Evolutionary conservation across 306 rosid species (phyloP).

Genomic region (Comarum palustre): DNA sequence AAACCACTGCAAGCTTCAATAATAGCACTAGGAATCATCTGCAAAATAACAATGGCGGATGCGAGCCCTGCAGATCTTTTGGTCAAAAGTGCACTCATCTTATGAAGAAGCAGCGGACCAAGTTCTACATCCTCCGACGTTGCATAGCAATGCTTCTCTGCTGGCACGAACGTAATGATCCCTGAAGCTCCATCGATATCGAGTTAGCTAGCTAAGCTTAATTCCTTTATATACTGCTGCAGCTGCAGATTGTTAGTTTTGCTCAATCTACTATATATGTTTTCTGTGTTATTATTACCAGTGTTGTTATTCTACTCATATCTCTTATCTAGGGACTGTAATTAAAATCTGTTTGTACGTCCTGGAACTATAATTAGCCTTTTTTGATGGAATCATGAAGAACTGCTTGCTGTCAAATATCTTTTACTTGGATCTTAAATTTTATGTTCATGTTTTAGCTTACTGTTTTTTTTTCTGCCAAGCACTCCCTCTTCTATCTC

Average conservation of each 20-base stretch:
- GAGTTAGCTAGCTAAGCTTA: background rate
- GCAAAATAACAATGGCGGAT: slow-evolving; percentile 20
- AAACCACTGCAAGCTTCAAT: slow-evolving; percentile 1
- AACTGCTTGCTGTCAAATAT: background rate
- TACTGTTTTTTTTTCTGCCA: background rate
- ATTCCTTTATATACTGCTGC: background rate
- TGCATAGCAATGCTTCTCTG: slow-evolving; percentile 81
- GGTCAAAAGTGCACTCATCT: slow-evolving; percentile 61
- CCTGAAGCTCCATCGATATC: background rate
- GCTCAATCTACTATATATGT: background rate
- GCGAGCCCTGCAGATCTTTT: slow-evolving; percentile 59
- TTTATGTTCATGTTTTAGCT: background rate
- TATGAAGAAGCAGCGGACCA: slow-evolving; percentile 80
- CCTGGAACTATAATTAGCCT: background rate
- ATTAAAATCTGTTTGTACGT: background rate
- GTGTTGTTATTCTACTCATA: background rate
- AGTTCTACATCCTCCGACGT: slow-evolving; percentile 84
- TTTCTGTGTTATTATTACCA: too few relatives aligned
- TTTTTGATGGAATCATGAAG: background rate
- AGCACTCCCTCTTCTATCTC: background rate
- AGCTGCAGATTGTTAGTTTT: background rate
- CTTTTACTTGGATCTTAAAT: background rate
- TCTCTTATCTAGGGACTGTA: slow-evolving; percentile 18
- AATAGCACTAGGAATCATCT: slow-evolving; percentile 3
- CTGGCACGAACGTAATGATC: slow-evolving; percentile 63